A percentile compares a stretch with the other conserved stretches of the same genome.
These are phyloP conservation scores for Podospora pseudoanserina DNA, from an alignment of 495 filamentous ascomycete genomes.

Conservation along the genomic window DNA sequence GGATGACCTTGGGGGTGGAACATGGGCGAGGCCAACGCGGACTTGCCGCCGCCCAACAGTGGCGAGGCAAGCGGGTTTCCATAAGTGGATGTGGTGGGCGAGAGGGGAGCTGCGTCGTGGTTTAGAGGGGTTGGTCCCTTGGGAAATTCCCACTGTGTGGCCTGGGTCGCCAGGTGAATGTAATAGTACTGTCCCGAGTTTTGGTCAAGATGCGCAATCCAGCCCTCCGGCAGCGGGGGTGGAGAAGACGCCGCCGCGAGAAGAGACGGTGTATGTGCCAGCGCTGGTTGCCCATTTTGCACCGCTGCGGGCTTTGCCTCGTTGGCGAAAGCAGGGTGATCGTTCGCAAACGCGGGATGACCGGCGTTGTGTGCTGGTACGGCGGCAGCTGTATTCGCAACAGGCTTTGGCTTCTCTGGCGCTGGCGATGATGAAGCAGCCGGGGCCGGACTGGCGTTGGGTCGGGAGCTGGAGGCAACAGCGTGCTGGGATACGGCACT, in stretches of 20 bases:
- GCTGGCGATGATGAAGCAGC: conserved; percentile 13
- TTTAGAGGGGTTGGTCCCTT: conserved; percentile 84
- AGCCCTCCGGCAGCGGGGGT: conserved; percentile 91
- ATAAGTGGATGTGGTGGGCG: conserved; percentile 74
- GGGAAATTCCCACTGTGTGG: conserved; percentile 98
- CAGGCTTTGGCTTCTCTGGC: conserved; percentile 19
- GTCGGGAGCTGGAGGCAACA: conserved; percentile 8
- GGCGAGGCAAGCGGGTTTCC: conserved; percentile 75
- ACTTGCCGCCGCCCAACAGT: conserved; percentile 64
- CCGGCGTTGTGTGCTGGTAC: conserved; percentile 20
- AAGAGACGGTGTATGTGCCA: conserved; percentile 46
- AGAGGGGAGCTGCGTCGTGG: conserved; percentile 72
- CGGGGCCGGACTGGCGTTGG: conserved; percentile 7
- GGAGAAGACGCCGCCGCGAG: conserved; percentile 70
- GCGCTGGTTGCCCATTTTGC: conserved; percentile 38
- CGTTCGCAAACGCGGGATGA: conserved; percentile 69
- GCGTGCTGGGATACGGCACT: conserved; percentile 9
- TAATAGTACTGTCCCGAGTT: conserved; percentile 98
- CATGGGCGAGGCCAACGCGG: conserved; percentile 70
- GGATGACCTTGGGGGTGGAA: conserved; percentile 64
- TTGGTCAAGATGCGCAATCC: conserved; percentile 95
- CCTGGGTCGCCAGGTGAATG: conserved; percentile 92
- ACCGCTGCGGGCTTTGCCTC: conserved; percentile 53
- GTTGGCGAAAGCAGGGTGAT: conserved; percentile 86
- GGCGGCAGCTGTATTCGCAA: conserved; percentile 25